Evolutionary conservation across 306 rosid species (phyloP), one percentile per base, ranked within the genome.

Genomic region (Aeschynomene evenia): DNA sequence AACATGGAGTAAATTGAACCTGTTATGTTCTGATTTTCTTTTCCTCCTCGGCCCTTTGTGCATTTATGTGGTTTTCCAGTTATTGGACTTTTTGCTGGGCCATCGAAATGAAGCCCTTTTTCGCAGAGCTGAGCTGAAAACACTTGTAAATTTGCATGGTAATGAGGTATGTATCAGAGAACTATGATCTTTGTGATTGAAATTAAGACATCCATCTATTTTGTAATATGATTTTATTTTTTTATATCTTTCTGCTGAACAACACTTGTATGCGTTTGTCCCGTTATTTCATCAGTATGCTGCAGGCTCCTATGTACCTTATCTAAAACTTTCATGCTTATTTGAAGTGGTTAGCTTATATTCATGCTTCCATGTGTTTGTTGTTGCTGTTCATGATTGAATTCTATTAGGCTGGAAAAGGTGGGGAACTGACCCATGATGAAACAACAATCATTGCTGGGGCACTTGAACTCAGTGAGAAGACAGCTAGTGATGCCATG

Each of bases 361-460:
- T 28, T 66, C 73, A 76, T 48, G 70, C 59, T 53, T 43, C 53
- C 28, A 23, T 24, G 10, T 66, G 20, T 67, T 76, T 58, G 34
- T 53, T 31, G 71, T 40, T 70, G 2, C 22, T 60, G 42, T 56
- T 54, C 78, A 54, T 68, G 42, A 2, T 81, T 82, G 75, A 52
- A 72, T 52, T 82, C 76, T 63, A 72, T 61, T 68, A 93, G 98
- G 98, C 98, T 75, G 98, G 98, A 71, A 93, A 93, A 83, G 97
- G 98, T 11, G 98, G 98, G 64, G 98, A 93, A 50, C 83, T 93
- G 80, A 93, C 98, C 9, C 98, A 89, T 80, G 98, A 93, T 81
- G 98, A 93, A 81, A 93, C 98, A 51, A 93, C 96, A 2, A 93
- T 93, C 73, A 94, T 94, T 83, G 96, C 97, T 1, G 98, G 98